Evolutionary conservation across 768 basidiomycete species (phyloP), one percentile per base, ranked within the genome.

Genomic region (Sistotremastrum niveocremeum): DNA sequence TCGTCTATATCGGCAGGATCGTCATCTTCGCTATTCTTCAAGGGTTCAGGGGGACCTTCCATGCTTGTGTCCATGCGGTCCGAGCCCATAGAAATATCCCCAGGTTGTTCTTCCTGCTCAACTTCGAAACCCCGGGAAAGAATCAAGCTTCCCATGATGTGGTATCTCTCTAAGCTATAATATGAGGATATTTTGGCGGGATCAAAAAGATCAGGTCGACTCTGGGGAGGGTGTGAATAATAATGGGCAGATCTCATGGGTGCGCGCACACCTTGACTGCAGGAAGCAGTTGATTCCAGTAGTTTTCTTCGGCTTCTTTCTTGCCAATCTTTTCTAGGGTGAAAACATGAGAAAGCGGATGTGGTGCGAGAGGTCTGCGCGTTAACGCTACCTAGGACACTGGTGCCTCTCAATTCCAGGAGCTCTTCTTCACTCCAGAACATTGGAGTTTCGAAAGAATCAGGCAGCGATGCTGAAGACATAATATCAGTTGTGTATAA

Each of bases 81-180:
- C 47, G 20, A 20, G 20, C 20, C 20, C 20, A 20, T 20, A 20
- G 20, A 20, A 20, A 20, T 20, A 20, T 20, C 20, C 20, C 20
- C 20, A 20, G 20, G 20, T 20, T 20, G 20, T 37, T 63, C 64
- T 71, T 74, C 76, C 45, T 66, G 70, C 48, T 81, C 79, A 32
- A 99, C 78, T 32, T 76, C 77, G 63, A 99, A 99, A 56, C 90
- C 91, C 37, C 95, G 74, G 4, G 91, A 95, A 4, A 97, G 72
- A 48, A 99, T 88, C 29, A 86, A 73, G 51, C 86, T 91, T 6
- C 95, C 95, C 69, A 86, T 87, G 33, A 84, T 62, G 60, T 98
- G 95, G 56, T 84, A 97, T 12, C 72, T 67, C 38, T 78, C 72
- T 9, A 91, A 60, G 0, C 81, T 76, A 61, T 84, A 95, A 56